These are phyloP conservation scores for Oryza australiensis DNA, from an alignment of 176 grass and related monocot species.

Conservation along the genomic window DNA sequence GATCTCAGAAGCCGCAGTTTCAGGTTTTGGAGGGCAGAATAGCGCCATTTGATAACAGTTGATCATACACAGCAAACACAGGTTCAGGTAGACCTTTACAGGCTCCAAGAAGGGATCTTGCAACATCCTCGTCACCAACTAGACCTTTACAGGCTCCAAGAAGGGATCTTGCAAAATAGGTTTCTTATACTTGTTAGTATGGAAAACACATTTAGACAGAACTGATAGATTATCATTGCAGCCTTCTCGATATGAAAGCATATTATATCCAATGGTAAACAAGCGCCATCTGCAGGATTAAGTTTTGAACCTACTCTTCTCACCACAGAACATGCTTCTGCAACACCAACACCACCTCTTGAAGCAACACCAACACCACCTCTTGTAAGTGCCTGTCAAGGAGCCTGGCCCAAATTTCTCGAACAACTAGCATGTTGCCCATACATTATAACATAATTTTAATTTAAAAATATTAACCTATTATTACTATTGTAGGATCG, in stretches of 20 bases:
- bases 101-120: conserved; percentile 82
- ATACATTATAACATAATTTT: too few relatives aligned
- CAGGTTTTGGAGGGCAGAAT: conserved; percentile 71
- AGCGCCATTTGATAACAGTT: conserved; percentile 83
- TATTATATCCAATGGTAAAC: conserved; percentile 82
- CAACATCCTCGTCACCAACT: conserved; percentile 85
- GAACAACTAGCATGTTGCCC: too few relatives aligned
- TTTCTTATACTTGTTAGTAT: conserved; percentile 4
- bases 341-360: too few relatives aligned
- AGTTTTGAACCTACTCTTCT: conserved; percentile 90
- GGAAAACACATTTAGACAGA: conserved; percentile 5
- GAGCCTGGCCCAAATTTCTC: conserved; percentile 87
- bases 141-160: conserved; percentile 34
- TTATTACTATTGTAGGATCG: too few relatives aligned
- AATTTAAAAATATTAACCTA: too few relatives aligned
- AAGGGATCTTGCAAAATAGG: too few relatives aligned
- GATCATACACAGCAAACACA: conserved; percentile 80
- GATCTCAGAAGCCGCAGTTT: conserved; percentile 91
- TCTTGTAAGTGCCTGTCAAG: conserved; percentile 80
- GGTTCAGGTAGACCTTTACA: conserved; percentile 75
- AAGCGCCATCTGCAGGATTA: conserved; percentile 79
- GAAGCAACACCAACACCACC: conserved; percentile 85
- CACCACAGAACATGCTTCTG: conserved; percentile 87
- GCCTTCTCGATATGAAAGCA: conserved; percentile 95
- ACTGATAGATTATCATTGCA: conserved; percentile 67